phyloP scores from a whole-genome alignment of 345 rosid genomes.

The Crucihimalaya himalaica region DNA sequence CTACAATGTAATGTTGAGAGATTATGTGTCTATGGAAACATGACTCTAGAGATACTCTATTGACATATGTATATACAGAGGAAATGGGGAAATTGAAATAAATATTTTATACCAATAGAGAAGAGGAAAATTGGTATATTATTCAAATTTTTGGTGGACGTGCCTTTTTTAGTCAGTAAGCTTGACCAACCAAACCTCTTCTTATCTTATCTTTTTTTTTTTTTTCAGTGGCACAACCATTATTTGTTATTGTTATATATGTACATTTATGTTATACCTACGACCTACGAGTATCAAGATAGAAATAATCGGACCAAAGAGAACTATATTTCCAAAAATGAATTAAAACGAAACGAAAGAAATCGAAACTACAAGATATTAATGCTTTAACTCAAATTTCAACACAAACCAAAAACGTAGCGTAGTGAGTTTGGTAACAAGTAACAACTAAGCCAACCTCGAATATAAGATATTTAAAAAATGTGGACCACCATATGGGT shows the following conservation, averaged over 20 bases:
- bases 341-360: background rate
- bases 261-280: background rate
- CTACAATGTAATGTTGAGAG: constrained; percentile 1
- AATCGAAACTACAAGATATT: background rate
- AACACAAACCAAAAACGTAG: background rate
- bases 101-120: background rate
- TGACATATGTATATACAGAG: constrained; percentile 2
- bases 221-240: background rate
- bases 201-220: background rate
- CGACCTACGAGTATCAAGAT: background rate
- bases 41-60: background rate
- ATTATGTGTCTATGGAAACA: constrained; percentile 8
- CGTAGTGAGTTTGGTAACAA: background rate
- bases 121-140: background rate
- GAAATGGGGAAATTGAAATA: background rate
- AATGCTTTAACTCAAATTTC: background rate
- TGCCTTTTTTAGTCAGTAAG: constrained; percentile 23
- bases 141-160: background rate
- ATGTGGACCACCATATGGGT: background rate
- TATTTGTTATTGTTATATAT: too few species aligned
- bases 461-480: background rate
- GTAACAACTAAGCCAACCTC: background rate
- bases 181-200: constrained; percentile 25
- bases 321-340: background rate
- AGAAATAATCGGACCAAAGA: background rate